Base-by-base conservation (phyloP, 2,329 filamentous ascomycete genomes). In the Clonostachys rhizophaga region DNA sequence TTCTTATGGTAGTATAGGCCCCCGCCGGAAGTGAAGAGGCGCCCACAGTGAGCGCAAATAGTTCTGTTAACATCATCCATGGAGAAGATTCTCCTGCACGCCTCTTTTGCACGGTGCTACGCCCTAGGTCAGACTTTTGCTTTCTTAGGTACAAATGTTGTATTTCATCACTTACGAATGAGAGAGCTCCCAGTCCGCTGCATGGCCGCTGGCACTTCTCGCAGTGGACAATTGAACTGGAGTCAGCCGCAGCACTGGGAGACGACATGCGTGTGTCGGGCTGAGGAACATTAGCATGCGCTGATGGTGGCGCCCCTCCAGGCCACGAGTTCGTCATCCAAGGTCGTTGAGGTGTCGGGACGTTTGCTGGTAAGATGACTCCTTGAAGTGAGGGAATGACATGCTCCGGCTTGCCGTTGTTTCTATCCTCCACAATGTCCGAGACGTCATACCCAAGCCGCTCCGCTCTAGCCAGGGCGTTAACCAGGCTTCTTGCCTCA, bases 401-500 rank as follows among this genome's bases (percentile, higher is more conserved):
- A 24, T 59, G 62, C 49, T 74, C 70, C 34, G 30, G 45, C 12
- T 55, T 53, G 36, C 54, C 47, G 13, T 54, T 50, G 11, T 49
- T 59, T 37, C 50, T 62, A 44, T 75, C 70, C 34, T 74, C 69
- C 12, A 79, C 62, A 4, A 77, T 64, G 46, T 82, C 79, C 34
- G 65, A 61, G 0, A 66, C 63, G 44, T 79, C 72, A 47, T 82
- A 83, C 3, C 79, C 79, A 0, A 83, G 68, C 3, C 79, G 75
- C 53, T 80, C 76, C 2, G 78, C 77, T 35, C 72, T 67, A 3
- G 78, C 78, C 17, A 83, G 67, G 13, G 77, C 75, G 48, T 81
- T 81, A 46, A 83, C 74, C 4, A 83, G 68, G 13, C 72, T 68
- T 24, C 75, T 70, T 1, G 76, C 77, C 10, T 71, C 69, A 45